Evolutionary conservation across 441 rosid species (phyloP).

Genomic region (Pelargonium fulgidum): DNA sequence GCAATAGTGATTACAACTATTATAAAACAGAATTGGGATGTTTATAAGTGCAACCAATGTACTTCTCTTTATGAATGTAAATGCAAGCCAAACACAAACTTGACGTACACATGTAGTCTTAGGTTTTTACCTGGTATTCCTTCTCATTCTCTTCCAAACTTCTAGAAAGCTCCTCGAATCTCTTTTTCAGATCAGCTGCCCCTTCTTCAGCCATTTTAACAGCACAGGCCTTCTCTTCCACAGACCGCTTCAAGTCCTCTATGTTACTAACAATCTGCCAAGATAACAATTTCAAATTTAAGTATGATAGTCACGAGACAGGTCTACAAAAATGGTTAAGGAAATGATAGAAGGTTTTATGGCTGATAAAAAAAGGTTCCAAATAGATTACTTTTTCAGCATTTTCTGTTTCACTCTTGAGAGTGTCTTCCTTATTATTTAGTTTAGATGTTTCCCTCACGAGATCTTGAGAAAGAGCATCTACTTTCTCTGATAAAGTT

Average conservation of each 20-base stretch:
- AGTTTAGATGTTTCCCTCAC: constrained; percentile 70
- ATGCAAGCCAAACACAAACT: constrained; percentile 14
- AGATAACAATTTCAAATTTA: constrained; percentile 19
- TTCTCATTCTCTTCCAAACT: constrained; percentile 68
- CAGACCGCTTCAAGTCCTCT: constrained; percentile 71
- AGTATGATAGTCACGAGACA: neutral
- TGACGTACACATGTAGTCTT: constrained; percentile 6
- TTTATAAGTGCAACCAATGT: neutral
- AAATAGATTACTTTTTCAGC: constrained; percentile 55
- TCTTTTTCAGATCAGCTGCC: constrained; percentile 59
- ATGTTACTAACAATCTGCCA: constrained; percentile 56
- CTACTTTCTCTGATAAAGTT: constrained; percentile 64
- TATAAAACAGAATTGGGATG: no score
- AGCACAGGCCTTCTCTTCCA: constrained; percentile 64
- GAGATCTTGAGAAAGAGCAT: constrained; percentile 62
- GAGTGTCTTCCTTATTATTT: constrained; percentile 68
- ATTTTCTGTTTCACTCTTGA: constrained; percentile 62
- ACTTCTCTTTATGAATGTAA: neutral
- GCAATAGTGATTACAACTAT: constrained; percentile 18
- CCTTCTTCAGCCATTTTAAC: constrained; percentile 81
- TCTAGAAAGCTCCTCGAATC: constrained; percentile 63
- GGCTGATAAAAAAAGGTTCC: neutral
- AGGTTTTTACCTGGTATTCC: constrained; percentile 68
- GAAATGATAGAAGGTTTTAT: neutral
- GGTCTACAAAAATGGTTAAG: neutral